A percentile compares a stretch with the other conserved stretches of the same genome.
Conservation (phyloP, 768 basidiomycete genomes). For the Suillus clintonianus region DNA sequence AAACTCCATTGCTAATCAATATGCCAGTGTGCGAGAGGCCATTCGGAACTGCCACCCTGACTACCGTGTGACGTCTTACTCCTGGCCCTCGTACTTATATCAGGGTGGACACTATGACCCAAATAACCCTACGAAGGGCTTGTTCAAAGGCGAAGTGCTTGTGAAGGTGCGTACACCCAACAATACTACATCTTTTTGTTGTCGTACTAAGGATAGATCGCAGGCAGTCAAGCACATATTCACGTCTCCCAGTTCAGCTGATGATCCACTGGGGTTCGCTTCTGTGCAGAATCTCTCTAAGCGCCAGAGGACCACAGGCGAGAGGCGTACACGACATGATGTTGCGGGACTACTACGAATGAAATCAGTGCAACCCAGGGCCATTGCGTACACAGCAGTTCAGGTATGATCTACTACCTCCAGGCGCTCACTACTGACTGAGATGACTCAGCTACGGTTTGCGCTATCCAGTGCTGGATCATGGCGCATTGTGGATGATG, state of each 20-base stretch:
- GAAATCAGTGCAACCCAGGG: conserved; percentile 15
- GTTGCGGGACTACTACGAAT: conserved; percentile 7
- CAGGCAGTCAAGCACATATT: conserved; percentile 21
- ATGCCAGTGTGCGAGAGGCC: neutral
- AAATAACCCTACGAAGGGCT: conserved; percentile 11
- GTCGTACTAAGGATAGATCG: neutral
- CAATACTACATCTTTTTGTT: neutral
- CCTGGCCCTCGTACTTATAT: conserved; percentile 21
- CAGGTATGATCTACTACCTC: conserved; percentile 21
- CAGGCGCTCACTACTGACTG: neutral
- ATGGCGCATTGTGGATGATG: conserved; percentile 8
- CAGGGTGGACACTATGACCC: conserved; percentile 7
- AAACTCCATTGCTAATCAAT: neutral
- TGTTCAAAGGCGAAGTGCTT: conserved; percentile 15
- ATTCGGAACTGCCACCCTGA: conserved; percentile 16
- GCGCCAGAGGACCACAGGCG: neutral
- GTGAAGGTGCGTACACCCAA: conserved; percentile 11
- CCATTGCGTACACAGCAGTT: conserved; percentile 25
- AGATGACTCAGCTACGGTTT: conserved; percentile 15
- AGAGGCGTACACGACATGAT: conserved; percentile 9
- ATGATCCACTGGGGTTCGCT: neutral
- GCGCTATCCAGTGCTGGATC: conserved; percentile 7
- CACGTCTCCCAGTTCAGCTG: conserved; percentile 19
- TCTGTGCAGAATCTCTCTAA: neutral
- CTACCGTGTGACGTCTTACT: conserved; percentile 14